A percentile compares a stretch with the other conserved stretches of the same genome.
Conservation (phyloP, 352 stramenopile genomes). For the Thraustochytrium striatum region DNA sequence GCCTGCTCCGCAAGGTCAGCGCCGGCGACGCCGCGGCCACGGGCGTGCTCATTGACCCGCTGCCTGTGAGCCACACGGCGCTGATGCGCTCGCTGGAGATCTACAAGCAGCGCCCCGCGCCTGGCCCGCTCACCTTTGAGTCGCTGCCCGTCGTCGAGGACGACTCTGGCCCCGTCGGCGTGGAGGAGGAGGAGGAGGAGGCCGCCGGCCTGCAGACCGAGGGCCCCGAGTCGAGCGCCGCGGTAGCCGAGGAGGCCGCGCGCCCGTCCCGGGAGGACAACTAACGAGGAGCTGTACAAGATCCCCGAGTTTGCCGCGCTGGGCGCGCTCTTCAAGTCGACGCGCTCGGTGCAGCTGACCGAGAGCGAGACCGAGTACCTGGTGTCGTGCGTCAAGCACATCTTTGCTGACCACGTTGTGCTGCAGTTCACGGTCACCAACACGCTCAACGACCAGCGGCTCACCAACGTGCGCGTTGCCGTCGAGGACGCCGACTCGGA, state of each 20-base stretch:
- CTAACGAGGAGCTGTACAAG: constrained; percentile 84
- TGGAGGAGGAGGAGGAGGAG: constrained; percentile 53
- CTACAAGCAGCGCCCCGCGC: constrained; percentile 69
- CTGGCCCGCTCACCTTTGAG: constrained; percentile 73
- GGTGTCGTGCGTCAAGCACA: constrained; percentile 91
- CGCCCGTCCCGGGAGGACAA: constrained; percentile 59
- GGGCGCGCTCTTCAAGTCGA: constrained; percentile 86
- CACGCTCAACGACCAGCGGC: constrained; percentile 94
- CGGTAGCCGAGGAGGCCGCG: background rate
- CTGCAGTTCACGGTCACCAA: constrained; percentile 96
- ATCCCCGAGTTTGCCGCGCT: constrained; percentile 90
- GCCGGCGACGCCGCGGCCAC: constrained; percentile 23
- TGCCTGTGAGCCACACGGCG: constrained; percentile 67
- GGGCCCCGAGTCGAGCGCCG: background rate
- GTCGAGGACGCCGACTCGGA: constrained; percentile 87
- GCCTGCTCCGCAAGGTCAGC: constrained; percentile 57
- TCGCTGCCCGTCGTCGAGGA: constrained; percentile 73
- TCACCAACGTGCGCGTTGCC: constrained; percentile 88
- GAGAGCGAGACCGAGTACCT: constrained; percentile 97
- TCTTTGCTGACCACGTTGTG: constrained; percentile 93
- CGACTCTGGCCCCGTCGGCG: constrained; percentile 58
- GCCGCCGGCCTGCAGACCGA: background rate
- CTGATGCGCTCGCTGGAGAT: constrained; percentile 78
- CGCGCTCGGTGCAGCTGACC: constrained; percentile 81
- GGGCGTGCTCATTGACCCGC: constrained; percentile 50